Base-by-base conservation (phyloP, 192 early-diverging fungal species). In the Umbelopsis isabellina region DNA sequence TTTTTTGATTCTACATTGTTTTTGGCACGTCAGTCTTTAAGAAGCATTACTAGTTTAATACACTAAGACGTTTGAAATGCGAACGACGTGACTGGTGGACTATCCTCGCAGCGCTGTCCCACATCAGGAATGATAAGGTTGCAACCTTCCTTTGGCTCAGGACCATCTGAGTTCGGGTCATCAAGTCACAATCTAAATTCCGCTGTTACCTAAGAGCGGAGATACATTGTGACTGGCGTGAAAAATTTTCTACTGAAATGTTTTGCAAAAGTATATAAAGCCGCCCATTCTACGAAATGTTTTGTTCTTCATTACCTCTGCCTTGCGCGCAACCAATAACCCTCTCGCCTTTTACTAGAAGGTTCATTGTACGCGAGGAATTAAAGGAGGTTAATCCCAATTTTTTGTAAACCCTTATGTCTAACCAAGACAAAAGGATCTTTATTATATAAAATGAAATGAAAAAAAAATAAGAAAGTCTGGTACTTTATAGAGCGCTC, bases 311-410 rank as follows among this genome's bases (percentile, higher is more conserved):
- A 61, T 61, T 61, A 61, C 55, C 55, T 61, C 55, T 61, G 55
- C 55, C 55, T 61, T 61, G 55, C 55, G 55, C 55, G 55, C 55
- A 61, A 61, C 21, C 21, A 61, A 61, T 35, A 61, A 61, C 55
- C 55, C 55, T 61, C 55, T 61, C 55, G 55, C 55, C 55, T 61
- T 61, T 61, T 61, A 61, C 55, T 61, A 61, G 55, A 61, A 61
- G 55, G 55, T 61, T 61, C 55, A 61, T 22, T 61, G 55, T 61
- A 61, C 55, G 55, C 55, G 55, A 61, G 55, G 55, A 61, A 61
- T 25, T 61, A 61, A 61, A 61, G 55, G 55, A 61, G 55, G 55
- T 61, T 61, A 52, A 61, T 61, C 55, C 55, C 55, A 61, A 61
- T 61, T 61, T 61, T 61, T 61, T 61, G 55, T 35, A 23, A 61